A percentile compares a stretch with the other conserved stretches of the same genome.
Conservation (phyloP, 2,329 filamentous ascomycete species). For the Colletotrichum spinosum region DNA sequence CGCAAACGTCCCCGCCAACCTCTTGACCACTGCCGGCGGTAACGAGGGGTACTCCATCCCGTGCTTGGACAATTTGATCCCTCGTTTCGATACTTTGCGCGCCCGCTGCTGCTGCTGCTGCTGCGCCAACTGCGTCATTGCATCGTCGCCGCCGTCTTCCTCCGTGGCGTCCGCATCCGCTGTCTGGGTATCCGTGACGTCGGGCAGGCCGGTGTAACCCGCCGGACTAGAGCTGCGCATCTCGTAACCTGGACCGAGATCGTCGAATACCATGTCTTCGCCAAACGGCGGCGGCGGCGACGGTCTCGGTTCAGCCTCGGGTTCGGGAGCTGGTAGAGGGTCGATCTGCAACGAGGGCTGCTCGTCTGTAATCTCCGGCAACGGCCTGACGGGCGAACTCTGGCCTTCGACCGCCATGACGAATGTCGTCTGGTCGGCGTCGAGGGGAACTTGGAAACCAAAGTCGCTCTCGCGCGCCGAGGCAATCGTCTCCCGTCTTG, state of each 20-base stretch:
- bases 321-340: constrained; percentile 32
- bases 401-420: constrained; percentile 52
- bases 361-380: constrained; percentile 38
- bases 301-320: constrained; percentile 3
- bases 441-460: constrained; percentile 60
- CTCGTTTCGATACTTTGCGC: constrained; percentile 53
- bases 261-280: constrained; percentile 15
- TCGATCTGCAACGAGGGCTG: constrained; percentile 28
- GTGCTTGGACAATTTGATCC: constrained; percentile 73
- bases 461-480: constrained; percentile 61
- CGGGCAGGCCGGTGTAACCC: constrained; percentile 56
- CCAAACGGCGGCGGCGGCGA: background rate
- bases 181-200: constrained; percentile 10
- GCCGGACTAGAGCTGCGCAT: constrained; percentile 43
- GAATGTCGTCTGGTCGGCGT: constrained; percentile 63
- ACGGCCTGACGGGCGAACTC: constrained; percentile 36
- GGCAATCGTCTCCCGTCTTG: constrained; percentile 51
- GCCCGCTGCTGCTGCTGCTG: constrained; percentile 38
- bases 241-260: constrained; percentile 18
- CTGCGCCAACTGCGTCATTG: constrained; percentile 37
- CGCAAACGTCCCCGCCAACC: constrained; percentile 77
- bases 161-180: constrained; percentile 39
- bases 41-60: constrained; percentile 82
- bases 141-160: constrained; percentile 26
- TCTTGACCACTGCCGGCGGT: constrained; percentile 79